These are phyloP conservation scores for Bruguiera parviflora DNA, from an alignment of 345 rosid species.

Conservation along the genomic window DNA sequence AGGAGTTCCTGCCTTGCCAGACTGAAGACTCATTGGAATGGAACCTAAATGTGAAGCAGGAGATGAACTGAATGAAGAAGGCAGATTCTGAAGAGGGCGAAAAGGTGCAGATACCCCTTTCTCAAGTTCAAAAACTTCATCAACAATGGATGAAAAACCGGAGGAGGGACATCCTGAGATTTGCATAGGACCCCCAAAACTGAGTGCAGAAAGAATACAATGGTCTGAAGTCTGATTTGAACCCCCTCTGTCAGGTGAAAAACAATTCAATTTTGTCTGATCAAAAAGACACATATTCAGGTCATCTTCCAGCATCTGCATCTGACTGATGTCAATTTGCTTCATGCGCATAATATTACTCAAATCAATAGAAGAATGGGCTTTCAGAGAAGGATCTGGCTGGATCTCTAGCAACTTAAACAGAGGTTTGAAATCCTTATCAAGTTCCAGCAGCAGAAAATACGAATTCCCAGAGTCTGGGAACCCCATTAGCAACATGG, in stretches of 20 bases:
- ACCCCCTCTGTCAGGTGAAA: constrained; percentile 46
- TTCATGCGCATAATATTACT: constrained; percentile 56
- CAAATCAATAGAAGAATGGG: constrained; percentile 48
- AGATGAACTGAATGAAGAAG: constrained; percentile 41
- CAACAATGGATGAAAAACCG: constrained; percentile 79
- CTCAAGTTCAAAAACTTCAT: constrained; percentile 89
- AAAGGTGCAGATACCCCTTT: constrained; percentile 53
- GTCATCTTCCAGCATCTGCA: constrained; percentile 86
- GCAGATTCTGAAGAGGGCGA: constrained; percentile 38
- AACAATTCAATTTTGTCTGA: constrained; percentile 43
- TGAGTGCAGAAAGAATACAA: constrained; percentile 51
- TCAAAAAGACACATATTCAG: constrained; percentile 62
- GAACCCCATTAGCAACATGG: constrained; percentile 76
- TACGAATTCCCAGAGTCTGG: constrained; percentile 84
- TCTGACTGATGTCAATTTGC: constrained; percentile 73
- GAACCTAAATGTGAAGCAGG: constrained; percentile 55
- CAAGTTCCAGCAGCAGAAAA: constrained; percentile 82
- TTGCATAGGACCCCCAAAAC: constrained; percentile 52
- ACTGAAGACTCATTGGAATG: constrained; percentile 38
- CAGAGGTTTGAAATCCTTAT: constrained; percentile 85
- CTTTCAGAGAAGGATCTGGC: constrained; percentile 49
- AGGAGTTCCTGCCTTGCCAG: constrained; percentile 44
- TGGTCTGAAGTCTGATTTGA: constrained; percentile 48
- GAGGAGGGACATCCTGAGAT: constrained; percentile 47
- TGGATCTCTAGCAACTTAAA: constrained; percentile 73